Evolutionary conservation across 2,329 filamentous ascomycete species (phyloP), one percentile per base, ranked within the genome.

Genomic region (Keithomyces neogunnii): DNA sequence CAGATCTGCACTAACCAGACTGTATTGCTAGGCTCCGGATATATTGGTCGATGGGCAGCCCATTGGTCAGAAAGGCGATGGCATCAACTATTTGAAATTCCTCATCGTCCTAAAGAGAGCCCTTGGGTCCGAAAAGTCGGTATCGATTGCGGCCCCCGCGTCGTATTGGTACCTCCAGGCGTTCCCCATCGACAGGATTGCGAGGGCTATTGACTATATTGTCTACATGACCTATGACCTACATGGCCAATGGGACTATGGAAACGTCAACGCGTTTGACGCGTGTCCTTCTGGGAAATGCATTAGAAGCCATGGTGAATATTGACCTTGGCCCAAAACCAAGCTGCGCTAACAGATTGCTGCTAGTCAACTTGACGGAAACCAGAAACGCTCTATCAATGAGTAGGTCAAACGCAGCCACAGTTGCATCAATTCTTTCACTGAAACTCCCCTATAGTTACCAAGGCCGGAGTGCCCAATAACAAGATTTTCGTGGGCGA

Each of bases 131-230:
- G 57, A 52, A 2, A 65, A 61, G 49, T 51, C 56, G 0, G n/a
- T 68, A 1, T 63, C 62, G 0, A 60, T 69, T 45, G 61, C 63
- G 2, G 62, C 62, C 0, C 63, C 64, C 0, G 59, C 64, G 0
- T 69, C 62, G 0, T 68, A 61, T 46, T 70, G 65, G 67, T 68
- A 67, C 35, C 61, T 70, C 3, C 60, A 60, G 46, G 35, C 31
- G 0, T 69, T 65, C 8, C 66, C 62, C 0, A 61, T 69, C 13
- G 49, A 56, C 3, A 33, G 53, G 0, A 66, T 68, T 4, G 40
- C 54, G 0, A 32, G 52, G 1, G 30, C 59, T 1, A 35, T 69
- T 5, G 62, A 69, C 49, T 69, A 69, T 46, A 62, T 68, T 4
- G 57, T 66, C n/a, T 66, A 61, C 51, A 66, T 64, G 60, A 63